Percentiles rank a stretch among this genome's conserved stretches.
Evolutionary conservation across 1,284 basidiomycete genomes (phyloP).

Genomic region (Termitomyces sp.): DNA sequence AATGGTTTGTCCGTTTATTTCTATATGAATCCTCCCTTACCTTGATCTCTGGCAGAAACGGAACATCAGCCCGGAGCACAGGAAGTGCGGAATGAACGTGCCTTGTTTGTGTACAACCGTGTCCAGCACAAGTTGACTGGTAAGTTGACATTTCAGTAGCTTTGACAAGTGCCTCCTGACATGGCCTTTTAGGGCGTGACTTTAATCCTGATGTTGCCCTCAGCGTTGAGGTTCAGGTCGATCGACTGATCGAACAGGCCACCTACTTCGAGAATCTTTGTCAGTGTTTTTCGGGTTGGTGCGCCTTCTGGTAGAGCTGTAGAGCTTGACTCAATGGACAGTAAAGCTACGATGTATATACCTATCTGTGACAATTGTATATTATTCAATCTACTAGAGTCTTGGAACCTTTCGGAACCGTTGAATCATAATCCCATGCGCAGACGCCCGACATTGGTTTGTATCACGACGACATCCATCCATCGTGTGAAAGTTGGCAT

Average conservation of each 20-base stretch:
- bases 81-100: constrained; percentile 88
- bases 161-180: background rate
- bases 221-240: constrained; percentile 76
- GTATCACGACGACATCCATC: no score
- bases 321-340: constrained; percentile 7
- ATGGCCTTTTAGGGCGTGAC: constrained; percentile 61
- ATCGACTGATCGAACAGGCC: constrained; percentile 87
- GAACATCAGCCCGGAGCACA: constrained; percentile 52
- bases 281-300: constrained; percentile 95
- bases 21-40: background rate
- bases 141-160: constrained; percentile 26
- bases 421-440: no score
- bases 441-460: background rate
- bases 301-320: constrained; percentile 47
- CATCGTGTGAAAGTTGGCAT: background rate
- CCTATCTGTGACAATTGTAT: constrained; percentile 12
- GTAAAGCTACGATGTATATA: constrained; percentile 9
- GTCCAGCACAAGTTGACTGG: constrained; percentile 92
- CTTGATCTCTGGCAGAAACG: constrained; percentile 39
- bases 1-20: constrained; percentile 43
- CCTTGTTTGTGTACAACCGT: constrained; percentile 86
- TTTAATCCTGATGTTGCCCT: constrained; percentile 81
- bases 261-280: constrained; percentile 91
- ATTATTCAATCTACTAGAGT: constrained; percentile 5
- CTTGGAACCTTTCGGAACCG: no score